These are phyloP conservation scores for Trametes villosa DNA, from an alignment of 768 basidiomycete species.

Conservation along the genomic window DNA sequence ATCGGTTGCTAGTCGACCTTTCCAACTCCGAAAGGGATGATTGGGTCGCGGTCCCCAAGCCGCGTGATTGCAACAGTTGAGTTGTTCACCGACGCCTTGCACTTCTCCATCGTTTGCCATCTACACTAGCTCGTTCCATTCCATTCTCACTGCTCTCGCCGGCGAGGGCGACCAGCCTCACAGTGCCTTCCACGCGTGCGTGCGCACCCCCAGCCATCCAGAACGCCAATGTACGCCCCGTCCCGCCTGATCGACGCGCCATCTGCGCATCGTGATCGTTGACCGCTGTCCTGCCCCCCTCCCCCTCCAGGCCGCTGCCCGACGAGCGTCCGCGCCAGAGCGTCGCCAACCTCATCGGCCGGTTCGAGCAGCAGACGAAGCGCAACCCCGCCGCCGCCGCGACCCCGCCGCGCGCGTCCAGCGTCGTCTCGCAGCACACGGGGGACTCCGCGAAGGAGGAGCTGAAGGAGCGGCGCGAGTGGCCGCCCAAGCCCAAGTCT, in stretches of 20 bases:
- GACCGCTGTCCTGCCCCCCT: constrained; percentile 1
- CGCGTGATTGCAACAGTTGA: constrained; percentile 20
- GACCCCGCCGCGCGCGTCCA: constrained; percentile 60
- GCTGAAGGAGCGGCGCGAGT: constrained; percentile 72
- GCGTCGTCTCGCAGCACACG: constrained; percentile 64
- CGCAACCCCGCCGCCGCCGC: constrained; percentile 44
- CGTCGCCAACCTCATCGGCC: constrained; percentile 89
- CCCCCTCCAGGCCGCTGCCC: constrained; percentile 68
- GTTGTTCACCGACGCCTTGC: constrained; percentile 20
- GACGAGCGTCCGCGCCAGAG: constrained; percentile 87
- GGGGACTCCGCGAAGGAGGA: constrained; percentile 72
- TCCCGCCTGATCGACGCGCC: constrained; percentile 19
- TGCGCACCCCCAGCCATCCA: constrained; percentile 14
- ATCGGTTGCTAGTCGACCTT: neutral
- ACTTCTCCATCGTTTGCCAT: constrained; percentile 18
- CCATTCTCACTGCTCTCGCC: constrained; percentile 27
- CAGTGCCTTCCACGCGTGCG: constrained; percentile 19
- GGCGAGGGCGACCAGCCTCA: constrained; percentile 28
- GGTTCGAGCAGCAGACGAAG: constrained; percentile 84
- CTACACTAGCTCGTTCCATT: constrained; percentile 15
- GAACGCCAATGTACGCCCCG: constrained; percentile 26
- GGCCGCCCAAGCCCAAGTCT: constrained; percentile 57
- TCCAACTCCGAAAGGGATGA: constrained; percentile 15
- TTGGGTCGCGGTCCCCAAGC: neutral
- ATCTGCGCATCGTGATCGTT: constrained; percentile 22